These are phyloP conservation scores for Schizopora paradoxa DNA, from an alignment of 1,284 basidiomycete genomes.

Conservation along the genomic window DNA sequence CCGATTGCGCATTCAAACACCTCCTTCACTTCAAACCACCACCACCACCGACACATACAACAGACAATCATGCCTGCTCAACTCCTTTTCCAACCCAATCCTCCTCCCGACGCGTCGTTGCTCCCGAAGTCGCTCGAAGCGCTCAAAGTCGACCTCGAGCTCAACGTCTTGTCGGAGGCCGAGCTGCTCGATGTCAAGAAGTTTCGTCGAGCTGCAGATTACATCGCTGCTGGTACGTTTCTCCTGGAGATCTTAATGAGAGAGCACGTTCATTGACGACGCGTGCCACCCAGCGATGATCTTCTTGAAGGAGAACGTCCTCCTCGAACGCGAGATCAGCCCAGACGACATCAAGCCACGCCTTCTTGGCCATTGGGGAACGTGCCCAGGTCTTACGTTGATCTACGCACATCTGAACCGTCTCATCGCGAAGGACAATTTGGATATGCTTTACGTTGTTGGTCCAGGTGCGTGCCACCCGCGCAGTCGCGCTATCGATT, in stretches of 20 bases:
- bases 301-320: slow-evolving; percentile 71
- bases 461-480: slow-evolving; percentile 46
- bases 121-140: slow-evolving; percentile 48
- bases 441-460: slow-evolving; percentile 66
- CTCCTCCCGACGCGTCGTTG: slow-evolving; percentile 55
- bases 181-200: slow-evolving; percentile 47
- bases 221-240: slow-evolving; percentile 54
- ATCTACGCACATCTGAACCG: slow-evolving; percentile 79
- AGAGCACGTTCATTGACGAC: slow-evolving; percentile 13
- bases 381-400: slow-evolving; percentile 72
- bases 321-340: slow-evolving; percentile 55
- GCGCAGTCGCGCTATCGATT: slow-evolving; percentile 6
- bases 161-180: slow-evolving; percentile 38
- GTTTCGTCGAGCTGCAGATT: slow-evolving; percentile 58
- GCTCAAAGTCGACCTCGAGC: slow-evolving; percentile 38
- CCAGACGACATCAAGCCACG: slow-evolving; percentile 72
- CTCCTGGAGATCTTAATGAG: background rate
- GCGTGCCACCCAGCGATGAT: slow-evolving; percentile 55
- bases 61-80: slow-evolving; percentile 57
- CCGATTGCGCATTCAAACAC: too few relatives aligned
- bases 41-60: too few relatives aligned
- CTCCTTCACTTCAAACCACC: too few relatives aligned
- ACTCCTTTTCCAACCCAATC: slow-evolving; percentile 49
- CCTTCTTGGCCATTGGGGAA: slow-evolving; percentile 75
- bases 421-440: slow-evolving; percentile 57